Evolutionary conservation across 306 rosid species (phyloP).

Genomic region (Begonia loranthoides): DNA sequence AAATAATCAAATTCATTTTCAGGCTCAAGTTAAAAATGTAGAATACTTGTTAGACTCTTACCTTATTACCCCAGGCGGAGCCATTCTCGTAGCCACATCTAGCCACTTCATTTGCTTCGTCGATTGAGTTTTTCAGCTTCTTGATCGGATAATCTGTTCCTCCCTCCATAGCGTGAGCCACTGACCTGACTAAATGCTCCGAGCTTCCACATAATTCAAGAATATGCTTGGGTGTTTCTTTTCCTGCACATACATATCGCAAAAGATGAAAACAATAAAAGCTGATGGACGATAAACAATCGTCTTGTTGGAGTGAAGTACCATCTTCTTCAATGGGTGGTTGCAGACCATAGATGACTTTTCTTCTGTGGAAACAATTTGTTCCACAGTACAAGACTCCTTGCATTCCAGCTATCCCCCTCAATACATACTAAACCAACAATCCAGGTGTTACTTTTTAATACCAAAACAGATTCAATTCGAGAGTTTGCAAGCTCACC

Average conservation of each 20-base stretch:
- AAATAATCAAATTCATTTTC: background rate
- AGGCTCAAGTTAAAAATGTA: background rate
- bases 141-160: conserved; percentile 1
- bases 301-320: too few species aligned
- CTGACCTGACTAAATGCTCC: conserved; percentile 22
- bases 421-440: too few species aligned
- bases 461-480: background rate
- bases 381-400: conserved; percentile 11
- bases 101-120: conserved; percentile 35
- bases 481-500: conserved; percentile 10
- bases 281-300: too few species aligned
- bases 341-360: conserved; percentile 46
- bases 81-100: conserved; percentile 30
- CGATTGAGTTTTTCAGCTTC: conserved; percentile 5
- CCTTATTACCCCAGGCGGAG: conserved; percentile 58
- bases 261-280: too few species aligned
- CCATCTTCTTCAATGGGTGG: conserved; percentile 11
- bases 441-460: too few species aligned
- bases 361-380: conserved; percentile 19
- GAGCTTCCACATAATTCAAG: conserved; percentile 31
- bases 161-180: conserved; percentile 23
- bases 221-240: conserved; percentile 8
- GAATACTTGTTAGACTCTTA: background rate
- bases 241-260: conserved; percentile 5
- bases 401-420: conserved; percentile 44